Evolutionary conservation across 345 rosid genomes (phyloP).

Genomic region (Kernera saxatilis): DNA sequence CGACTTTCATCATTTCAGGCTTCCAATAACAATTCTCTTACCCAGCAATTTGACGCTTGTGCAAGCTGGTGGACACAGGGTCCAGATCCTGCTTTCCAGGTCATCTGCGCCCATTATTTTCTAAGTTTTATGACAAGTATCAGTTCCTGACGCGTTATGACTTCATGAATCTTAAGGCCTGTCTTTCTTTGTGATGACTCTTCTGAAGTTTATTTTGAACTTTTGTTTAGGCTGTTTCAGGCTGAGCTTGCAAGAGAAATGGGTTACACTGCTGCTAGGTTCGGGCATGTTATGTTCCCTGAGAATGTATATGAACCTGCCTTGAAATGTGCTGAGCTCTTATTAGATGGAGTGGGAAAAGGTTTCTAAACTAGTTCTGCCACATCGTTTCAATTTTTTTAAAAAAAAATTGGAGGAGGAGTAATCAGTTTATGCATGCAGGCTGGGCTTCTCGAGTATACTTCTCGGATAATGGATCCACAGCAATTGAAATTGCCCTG

Average conservation of each 20-base stretch:
- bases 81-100: constrained; percentile 91
- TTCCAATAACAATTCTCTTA: constrained; percentile 36
- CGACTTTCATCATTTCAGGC: constrained; percentile 32
- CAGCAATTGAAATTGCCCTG: constrained; percentile 89
- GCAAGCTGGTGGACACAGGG: constrained; percentile 99
- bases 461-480: constrained; percentile 94
- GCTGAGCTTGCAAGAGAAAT: constrained; percentile 94
- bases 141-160: not conserved
- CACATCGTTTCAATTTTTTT: not conserved
- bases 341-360: constrained; percentile 88
- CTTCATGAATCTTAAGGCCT: not conserved
- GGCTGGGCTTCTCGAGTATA: constrained; percentile 93
- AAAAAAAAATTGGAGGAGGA: not conserved
- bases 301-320: constrained; percentile 98
- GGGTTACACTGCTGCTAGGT: constrained; percentile 97
- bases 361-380: constrained; percentile 38
- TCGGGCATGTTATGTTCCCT: constrained; percentile 97
- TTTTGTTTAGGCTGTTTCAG: constrained; percentile 79
- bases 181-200: constrained; percentile 16
- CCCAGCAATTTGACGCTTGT: constrained; percentile 92
- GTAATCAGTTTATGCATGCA: constrained; percentile 31
- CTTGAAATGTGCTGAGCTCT: constrained; percentile 80
- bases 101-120: constrained; percentile 31
- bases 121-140: not conserved
- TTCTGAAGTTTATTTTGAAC: constrained; percentile 51